These are phyloP conservation scores for Lactarius tabidus DNA, from an alignment of 768 basidiomycete genomes.

Conservation along the genomic window DNA sequence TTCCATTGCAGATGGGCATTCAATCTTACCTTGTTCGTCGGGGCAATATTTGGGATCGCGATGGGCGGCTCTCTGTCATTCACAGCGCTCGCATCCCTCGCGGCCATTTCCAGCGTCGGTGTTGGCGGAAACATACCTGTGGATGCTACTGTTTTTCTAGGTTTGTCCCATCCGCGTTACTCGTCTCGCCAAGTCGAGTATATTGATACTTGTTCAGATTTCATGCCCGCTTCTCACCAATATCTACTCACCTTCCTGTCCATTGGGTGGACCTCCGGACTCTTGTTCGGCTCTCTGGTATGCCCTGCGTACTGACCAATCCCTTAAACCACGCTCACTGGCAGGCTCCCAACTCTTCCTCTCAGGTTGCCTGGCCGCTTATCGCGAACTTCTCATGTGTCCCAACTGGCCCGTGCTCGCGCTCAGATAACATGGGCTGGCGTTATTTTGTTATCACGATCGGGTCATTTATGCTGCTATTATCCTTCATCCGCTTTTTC, in stretches of 20 bases:
- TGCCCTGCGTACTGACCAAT: constrained; percentile 14
- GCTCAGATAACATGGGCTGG: constrained; percentile 59
- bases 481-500: constrained; percentile 53
- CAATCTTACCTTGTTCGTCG: constrained; percentile 52
- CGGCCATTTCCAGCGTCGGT: constrained; percentile 44
- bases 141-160: constrained; percentile 49
- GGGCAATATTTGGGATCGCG: constrained; percentile 49
- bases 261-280: constrained; percentile 58
- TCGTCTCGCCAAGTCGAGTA: background rate
- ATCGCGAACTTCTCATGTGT: constrained; percentile 53
- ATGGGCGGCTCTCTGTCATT: constrained; percentile 48
- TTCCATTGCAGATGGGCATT: constrained; percentile 41
- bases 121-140: constrained; percentile 59
- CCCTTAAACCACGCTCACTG: too few relatives aligned
- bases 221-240: constrained; percentile 51
- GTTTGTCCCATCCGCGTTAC: constrained; percentile 27
- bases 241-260: constrained; percentile 55
- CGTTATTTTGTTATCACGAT: constrained; percentile 53
- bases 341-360: background rate
- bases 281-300: constrained; percentile 47
- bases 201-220: constrained; percentile 35
- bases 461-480: constrained; percentile 48
- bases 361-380: constrained; percentile 55
- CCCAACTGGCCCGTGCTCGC: constrained; percentile 35
- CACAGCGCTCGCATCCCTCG: constrained; percentile 44